Evolutionary conservation across 257 asterid species (phyloP).

Genomic region (Penstemon barbatus): DNA sequence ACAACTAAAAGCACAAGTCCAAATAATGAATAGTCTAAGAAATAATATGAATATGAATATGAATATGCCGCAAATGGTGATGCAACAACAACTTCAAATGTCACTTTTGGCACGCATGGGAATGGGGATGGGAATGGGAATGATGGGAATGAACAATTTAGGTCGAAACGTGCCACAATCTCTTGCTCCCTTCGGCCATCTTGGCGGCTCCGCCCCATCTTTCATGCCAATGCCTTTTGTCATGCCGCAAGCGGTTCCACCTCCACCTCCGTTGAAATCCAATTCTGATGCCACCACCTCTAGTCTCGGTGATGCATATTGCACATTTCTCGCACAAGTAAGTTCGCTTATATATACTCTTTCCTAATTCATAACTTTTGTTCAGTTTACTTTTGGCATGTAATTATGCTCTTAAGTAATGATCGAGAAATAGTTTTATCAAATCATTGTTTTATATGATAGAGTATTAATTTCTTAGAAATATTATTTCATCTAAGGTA

Average conservation of each 20-base stretch:
- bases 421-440: no score
- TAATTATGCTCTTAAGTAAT: neutral
- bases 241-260: slow-evolving; percentile 31
- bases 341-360: slow-evolving; percentile 9
- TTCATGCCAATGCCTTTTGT: slow-evolving; percentile 40
- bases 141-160: slow-evolving; percentile 36
- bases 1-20: slow-evolving; percentile 67
- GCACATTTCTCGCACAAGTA: slow-evolving; percentile 59
- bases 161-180: slow-evolving; percentile 33
- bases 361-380: neutral
- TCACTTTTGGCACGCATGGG: slow-evolving; percentile 64
- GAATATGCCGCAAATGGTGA: slow-evolving; percentile 49
- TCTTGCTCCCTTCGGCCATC: slow-evolving; percentile 31
- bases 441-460: no score
- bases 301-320: slow-evolving; percentile 41
- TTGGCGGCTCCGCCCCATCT: slow-evolving; percentile 29
- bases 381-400: neutral
- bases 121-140: slow-evolving; percentile 34
- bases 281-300: slow-evolving; percentile 29
- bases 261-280: slow-evolving; percentile 26
- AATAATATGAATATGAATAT: slow-evolving; percentile 43
- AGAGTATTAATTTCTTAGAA: no score
- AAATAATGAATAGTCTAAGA: slow-evolving; percentile 47
- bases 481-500: no score
- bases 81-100: slow-evolving; percentile 71